These are phyloP conservation scores for Monsonia emarginata DNA, from an alignment of 441 rosid genomes.

Conservation along the genomic window DNA sequence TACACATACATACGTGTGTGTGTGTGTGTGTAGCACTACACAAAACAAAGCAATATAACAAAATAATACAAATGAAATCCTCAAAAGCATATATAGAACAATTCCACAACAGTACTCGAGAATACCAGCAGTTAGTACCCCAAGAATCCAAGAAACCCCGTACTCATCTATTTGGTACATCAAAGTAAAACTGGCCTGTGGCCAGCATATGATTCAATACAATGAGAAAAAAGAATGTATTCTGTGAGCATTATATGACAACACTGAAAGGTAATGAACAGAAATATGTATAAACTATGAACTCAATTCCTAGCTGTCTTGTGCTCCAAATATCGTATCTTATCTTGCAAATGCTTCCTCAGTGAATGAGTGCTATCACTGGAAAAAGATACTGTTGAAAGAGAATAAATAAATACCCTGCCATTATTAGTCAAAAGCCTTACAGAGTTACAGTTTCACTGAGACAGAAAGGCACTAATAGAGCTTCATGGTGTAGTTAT, in stretches of 20 bases:
- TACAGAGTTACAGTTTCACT: not conserved
- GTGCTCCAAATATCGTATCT: not conserved
- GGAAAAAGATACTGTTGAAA: not conserved
- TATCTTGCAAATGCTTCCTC: not conserved
- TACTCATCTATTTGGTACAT: not conserved
- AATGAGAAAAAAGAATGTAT: not conserved
- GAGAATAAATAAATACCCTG: not conserved
- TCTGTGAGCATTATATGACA: not conserved
- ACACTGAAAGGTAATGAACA: not conserved
- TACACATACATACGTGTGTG: not conserved
- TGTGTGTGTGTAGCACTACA: not conserved
- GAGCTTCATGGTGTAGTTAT: not conserved
- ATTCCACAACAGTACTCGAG: not conserved
- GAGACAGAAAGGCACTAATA: not conserved
- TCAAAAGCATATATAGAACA: not conserved
- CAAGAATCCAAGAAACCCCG: not conserved
- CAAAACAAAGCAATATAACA: not conserved
- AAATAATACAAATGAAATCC: not conserved
- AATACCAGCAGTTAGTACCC: not conserved
- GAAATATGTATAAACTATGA: not conserved
- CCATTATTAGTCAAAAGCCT: not conserved
- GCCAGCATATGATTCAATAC: not conserved
- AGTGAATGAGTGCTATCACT: not conserved
- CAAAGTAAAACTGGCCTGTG: not conserved
- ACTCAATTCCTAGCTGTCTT: not conserved